Evolutionary conservation across 352 stramenopile genomes (phyloP), one percentile per base, ranked within the genome.

Genomic region (Globisporangium middletonii): DNA sequence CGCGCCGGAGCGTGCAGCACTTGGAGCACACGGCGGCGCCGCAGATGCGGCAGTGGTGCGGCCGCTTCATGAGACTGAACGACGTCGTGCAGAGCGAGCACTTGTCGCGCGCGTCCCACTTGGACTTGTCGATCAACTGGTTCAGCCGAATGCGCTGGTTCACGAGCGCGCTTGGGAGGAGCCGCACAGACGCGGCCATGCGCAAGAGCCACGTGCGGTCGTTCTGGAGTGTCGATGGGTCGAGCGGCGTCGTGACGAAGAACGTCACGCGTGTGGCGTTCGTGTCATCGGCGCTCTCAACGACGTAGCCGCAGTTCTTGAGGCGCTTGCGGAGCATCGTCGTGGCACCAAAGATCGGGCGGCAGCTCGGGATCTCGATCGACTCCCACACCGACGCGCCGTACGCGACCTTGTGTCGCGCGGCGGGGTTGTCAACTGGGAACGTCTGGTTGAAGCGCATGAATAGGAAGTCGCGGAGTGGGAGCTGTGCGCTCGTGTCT

Each of bases 11-110:
- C 1, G 65, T 63, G 33, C 77, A 88, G 57, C 81, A 92, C 64
- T 92, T 94, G 54, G 75, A 86, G 65, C 84, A 94, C 18, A 92
- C 78, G 5, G 82, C 55, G 45, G 72, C 62, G 45, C 82, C 84
- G 37, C 81, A 94, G 49, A 90, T 79, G 8, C 82, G 79, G 47
- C 84, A 94, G 70, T 91, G 84, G 57, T 94, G 84, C 45, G 77
- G 70, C 18, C 83, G 80, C 37, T 76, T 76, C 53, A 86, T 84
- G 48, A 94, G 72, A 50, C 66, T 82, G 66, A 91, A 91, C 23
- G 66, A 70, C 56, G 70, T 65, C 44, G 66, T 74, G 55, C 83
- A 94, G n/a, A 91, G 64, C 16, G 64, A 76, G 66, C 82, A 92
- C 16, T 66, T 70, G 59, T 89, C 70, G 26, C 72, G 66, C 50